phyloP scores from a whole-genome alignment of 2,329 filamentous ascomycete species.

The Rhinocladiella similis region DNA sequence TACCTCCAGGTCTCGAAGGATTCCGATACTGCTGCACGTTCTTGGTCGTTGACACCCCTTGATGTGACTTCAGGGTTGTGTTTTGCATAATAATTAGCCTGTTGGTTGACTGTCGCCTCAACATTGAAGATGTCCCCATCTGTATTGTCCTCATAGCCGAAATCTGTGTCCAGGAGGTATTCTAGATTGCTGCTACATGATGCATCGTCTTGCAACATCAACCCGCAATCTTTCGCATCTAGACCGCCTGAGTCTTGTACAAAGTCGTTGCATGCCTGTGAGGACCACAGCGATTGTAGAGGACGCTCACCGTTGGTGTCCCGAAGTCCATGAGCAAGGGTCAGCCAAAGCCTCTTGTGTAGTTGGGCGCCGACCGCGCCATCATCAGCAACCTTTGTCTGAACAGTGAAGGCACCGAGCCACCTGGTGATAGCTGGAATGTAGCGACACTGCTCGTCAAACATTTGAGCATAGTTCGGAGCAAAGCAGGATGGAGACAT shows the following conservation, averaged over 20 bases:
- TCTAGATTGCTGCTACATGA: neutral
- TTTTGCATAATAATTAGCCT: slow-evolving; percentile 5
- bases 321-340: slow-evolving; percentile 9
- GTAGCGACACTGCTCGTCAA: slow-evolving; percentile 12
- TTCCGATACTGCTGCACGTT: neutral
- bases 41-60: neutral
- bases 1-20: slow-evolving; percentile 1
- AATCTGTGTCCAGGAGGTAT: neutral
- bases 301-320: slow-evolving; percentile 10
- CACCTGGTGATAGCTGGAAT: slow-evolving; percentile 15
- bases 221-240: neutral
- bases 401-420: slow-evolving; percentile 2
- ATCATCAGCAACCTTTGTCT: neutral
- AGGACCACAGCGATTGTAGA: slow-evolving; percentile 12
- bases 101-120: neutral
- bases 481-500: slow-evolving; percentile 14
- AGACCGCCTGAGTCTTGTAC: neutral
- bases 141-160: neutral
- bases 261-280: neutral
- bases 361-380: neutral
- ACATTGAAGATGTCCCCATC: slow-evolving; percentile 8
- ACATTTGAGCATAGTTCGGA: slow-evolving; percentile 9
- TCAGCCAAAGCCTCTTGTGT: slow-evolving; percentile 14
- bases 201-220: neutral
- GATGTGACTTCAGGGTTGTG: slow-evolving; percentile 6